Percentiles rank a stretch among this genome's conserved stretches.
Evolutionary conservation across 805 yeast genomes (phyloP).

Genomic region (Kluyveromyces aestuarii): DNA sequence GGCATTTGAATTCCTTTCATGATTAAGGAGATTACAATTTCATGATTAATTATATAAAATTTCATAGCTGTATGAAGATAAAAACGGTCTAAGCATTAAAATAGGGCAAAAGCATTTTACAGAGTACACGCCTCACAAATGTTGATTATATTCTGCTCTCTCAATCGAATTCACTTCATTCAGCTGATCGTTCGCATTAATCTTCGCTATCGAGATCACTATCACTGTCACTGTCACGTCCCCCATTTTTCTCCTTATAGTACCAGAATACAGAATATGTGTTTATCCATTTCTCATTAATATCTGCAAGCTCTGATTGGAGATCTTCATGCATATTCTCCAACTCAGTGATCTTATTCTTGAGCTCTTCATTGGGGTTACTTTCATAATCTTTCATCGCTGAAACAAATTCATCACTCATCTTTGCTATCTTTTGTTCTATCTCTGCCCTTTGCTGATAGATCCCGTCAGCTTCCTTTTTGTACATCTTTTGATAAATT

Average conservation of each 20-base stretch:
- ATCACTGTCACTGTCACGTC: not conserved
- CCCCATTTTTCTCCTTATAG: not conserved
- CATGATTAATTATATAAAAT: not conserved
- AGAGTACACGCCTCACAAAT: not conserved
- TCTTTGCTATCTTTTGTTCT: not conserved
- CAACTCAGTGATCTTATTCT: not conserved
- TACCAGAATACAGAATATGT: not conserved
- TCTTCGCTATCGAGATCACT: not conserved
- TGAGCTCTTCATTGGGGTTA: not conserved
- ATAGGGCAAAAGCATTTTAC: not conserved
- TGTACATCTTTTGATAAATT: slow-evolving; percentile 1
- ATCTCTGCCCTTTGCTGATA: not conserved
- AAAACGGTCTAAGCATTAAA: not conserved
- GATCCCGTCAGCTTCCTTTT: not conserved
- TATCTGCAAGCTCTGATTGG: not conserved
- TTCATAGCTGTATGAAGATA: no score
- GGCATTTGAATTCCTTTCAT: not conserved
- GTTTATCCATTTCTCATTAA: slow-evolving; percentile 2
- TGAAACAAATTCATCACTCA: not conserved
- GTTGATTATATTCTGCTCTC: not conserved
- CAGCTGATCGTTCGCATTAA: no score
- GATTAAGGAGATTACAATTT: no score
- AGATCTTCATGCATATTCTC: not conserved
- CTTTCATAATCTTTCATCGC: not conserved
- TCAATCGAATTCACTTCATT: not conserved